A percentile compares a stretch with the other conserved stretches of the same genome.
phyloP scores from a whole-genome alignment of 2,329 filamentous ascomycete species.

The Amylocarpus encephaloides region DNA sequence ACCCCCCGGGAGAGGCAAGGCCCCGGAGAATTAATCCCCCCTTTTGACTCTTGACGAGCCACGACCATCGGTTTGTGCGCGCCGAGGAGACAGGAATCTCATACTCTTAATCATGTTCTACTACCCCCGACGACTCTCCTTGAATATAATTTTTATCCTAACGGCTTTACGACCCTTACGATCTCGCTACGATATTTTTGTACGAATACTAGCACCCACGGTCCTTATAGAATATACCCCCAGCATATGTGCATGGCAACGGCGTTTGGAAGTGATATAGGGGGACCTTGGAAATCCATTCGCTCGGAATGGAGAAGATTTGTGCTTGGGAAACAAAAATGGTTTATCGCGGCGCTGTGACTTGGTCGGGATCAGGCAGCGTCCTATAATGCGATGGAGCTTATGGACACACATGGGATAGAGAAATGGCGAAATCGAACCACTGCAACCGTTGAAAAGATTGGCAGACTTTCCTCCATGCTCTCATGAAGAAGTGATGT shows the following conservation, averaged over 20 bases:
- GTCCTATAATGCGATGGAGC: conserved; percentile 5
- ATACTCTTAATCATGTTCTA: conserved; percentile 17
- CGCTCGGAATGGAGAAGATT: background rate
- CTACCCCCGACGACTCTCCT: conserved; percentile 20
- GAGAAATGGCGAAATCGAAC: no score
- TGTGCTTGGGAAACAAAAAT: conserved; percentile 10
- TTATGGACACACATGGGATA: background rate
- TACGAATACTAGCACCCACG: conserved; percentile 30
- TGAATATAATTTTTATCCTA: conserved; percentile 13
- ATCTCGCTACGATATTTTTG: conserved; percentile 29
- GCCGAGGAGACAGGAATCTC: conserved; percentile 19
- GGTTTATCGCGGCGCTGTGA: background rate
- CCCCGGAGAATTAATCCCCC: conserved; percentile 26
- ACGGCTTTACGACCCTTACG: conserved; percentile 23
- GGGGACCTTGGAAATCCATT: conserved; percentile 1
- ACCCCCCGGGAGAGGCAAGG: conserved; percentile 28
- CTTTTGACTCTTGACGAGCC: conserved; percentile 5
- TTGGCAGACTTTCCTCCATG: no score
- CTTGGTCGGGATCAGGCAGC: conserved; percentile 5
- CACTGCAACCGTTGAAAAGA: no score
- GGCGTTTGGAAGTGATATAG: conserved; percentile 17
- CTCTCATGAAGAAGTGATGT: no score
- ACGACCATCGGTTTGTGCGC: conserved; percentile 11
- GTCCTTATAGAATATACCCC: conserved; percentile 24
- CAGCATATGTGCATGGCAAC: conserved; percentile 3